Evolutionary conservation across 176 grass and related monocot species (phyloP).

Genomic region (Avena atlantica): DNA sequence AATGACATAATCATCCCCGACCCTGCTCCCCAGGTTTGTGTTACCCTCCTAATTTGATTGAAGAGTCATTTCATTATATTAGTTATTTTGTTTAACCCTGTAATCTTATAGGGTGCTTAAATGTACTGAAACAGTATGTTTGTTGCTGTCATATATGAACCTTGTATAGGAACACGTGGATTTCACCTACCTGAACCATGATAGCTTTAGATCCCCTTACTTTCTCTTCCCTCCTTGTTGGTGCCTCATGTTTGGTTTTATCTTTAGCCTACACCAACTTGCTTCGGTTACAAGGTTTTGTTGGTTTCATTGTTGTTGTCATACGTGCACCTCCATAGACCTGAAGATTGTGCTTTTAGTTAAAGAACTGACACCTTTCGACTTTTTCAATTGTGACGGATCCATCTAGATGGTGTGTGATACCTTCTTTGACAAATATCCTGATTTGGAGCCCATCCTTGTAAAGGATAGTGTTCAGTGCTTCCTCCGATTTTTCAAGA

Average conservation of each 20-base stretch:
- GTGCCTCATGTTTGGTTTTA: neutral
- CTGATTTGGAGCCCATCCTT: neutral
- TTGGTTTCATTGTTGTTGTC: neutral
- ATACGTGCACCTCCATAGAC: neutral
- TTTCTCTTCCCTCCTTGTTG: neutral
- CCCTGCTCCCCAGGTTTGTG: neutral
- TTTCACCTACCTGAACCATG: neutral
- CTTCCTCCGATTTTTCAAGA: neutral
- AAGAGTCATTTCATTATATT: neutral
- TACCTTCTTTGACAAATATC: neutral
- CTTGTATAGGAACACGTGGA: neutral
- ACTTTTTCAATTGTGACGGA: constrained; percentile 10
- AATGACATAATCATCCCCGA: constrained; percentile 1
- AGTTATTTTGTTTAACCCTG: neutral
- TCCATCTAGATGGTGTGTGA: neutral
- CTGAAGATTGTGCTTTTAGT: constrained; percentile 4
- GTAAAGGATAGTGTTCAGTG: neutral
- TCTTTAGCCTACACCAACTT: neutral
- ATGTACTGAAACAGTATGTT: neutral
- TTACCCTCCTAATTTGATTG: neutral
- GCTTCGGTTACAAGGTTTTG: neutral
- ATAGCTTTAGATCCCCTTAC: neutral
- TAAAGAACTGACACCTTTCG: neutral
- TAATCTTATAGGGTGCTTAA: neutral
- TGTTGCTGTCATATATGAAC: neutral